Evolutionary conservation across 192 early-diverging fungal species (phyloP).

Genomic region (Umbelopsis sp.): DNA sequence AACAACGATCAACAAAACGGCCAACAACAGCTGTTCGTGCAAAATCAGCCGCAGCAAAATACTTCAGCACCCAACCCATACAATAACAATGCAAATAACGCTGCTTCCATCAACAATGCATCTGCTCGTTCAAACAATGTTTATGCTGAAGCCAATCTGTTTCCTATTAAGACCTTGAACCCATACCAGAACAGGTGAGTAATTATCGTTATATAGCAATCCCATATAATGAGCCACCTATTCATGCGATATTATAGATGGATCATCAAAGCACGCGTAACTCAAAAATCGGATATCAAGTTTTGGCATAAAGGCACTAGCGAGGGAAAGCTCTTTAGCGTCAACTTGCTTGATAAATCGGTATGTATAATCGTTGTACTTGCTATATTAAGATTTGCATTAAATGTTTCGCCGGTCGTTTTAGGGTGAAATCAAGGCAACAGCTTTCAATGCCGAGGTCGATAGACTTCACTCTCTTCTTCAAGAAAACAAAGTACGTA

Average conservation of each 20-base stretch:
- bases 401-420: no score
- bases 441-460: conserved; percentile 89
- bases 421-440: conserved; percentile 92
- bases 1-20: not conserved
- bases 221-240: not conserved
- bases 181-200: conserved; percentile 85
- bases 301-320: conserved; percentile 77
- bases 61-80: not conserved
- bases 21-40: conserved; percentile 1
- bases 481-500: conserved; percentile 66
- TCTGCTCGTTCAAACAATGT: not conserved
- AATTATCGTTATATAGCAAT: not conserved
- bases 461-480: conserved; percentile 77
- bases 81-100: not conserved
- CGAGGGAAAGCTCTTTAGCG: conserved; percentile 86
- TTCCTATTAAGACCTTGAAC: conserved; percentile 64
- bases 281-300: conserved; percentile 82
- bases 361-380: conserved; percentile 65
- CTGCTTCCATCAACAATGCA: not conserved
- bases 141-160: conserved; percentile 15
- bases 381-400: no score
- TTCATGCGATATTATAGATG: conserved; percentile 55
- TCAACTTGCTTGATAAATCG: conserved; percentile 83
- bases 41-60: conserved; percentile 5
- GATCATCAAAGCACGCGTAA: conserved; percentile 92